These are phyloP conservation scores for Eimeria zaria DNA, from an alignment of 169 alveolate species.

Conservation along the genomic window DNA sequence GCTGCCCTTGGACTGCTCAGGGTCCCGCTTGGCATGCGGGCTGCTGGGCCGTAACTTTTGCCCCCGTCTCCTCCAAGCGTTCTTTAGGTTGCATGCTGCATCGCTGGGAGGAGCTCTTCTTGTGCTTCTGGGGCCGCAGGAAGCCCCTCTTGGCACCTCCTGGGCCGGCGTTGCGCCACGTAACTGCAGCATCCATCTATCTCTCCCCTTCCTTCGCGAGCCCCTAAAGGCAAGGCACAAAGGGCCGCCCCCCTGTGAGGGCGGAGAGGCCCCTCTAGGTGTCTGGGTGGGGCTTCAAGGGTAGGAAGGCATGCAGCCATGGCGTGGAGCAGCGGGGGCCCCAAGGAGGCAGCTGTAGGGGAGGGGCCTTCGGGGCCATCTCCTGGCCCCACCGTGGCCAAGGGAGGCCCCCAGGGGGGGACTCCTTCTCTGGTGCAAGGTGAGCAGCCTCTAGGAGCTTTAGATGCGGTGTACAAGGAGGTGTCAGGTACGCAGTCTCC, in stretches of 20 bases:
- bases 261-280: conserved; percentile 40
- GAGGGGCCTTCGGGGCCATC: conserved; percentile 43
- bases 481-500: conserved; percentile 37
- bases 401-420: conserved; percentile 13
- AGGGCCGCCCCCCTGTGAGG: conserved; percentile 34
- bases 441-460: conserved; percentile 44
- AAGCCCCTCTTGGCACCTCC: conserved; percentile 1
- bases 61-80: not conserved
- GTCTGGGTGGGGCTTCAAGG: not conserved
- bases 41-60: not conserved
- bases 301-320: conserved; percentile 39
- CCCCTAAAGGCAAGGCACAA: not conserved
- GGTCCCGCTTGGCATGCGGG: conserved; percentile 9
- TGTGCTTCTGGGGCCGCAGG: not conserved
- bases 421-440: not conserved
- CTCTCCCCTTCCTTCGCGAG: not conserved
- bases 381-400: conserved; percentile 19
- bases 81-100: not conserved
- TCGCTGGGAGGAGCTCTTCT: not conserved
- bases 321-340: conserved; percentile 59
- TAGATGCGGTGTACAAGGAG: conserved; percentile 42
- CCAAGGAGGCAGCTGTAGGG: conserved; percentile 60
- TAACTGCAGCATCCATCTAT: not conserved
- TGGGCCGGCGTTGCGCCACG: not conserved
- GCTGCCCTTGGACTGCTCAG: not conserved